phyloP scores from a whole-genome alignment of 2,329 filamentous ascomycete species.

The Pseudogymnoascus sp. region DNA sequence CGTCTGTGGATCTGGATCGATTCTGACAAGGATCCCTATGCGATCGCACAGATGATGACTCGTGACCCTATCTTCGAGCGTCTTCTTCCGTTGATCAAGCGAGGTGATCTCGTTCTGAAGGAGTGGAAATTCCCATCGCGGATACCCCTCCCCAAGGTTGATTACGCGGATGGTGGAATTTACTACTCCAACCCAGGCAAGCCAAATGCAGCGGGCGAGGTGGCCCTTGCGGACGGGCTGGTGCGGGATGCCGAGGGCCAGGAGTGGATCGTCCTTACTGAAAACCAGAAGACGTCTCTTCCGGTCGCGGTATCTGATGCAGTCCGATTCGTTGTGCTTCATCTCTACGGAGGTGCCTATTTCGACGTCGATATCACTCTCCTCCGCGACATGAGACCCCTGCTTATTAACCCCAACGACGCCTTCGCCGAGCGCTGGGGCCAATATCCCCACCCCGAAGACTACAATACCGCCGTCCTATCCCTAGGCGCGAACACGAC shows the following conservation, averaged over 20 bases:
- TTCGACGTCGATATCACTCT: constrained; percentile 50
- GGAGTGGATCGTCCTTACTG: constrained; percentile 45
- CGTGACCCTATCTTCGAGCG: constrained; percentile 44
- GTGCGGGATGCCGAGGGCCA: constrained; percentile 41
- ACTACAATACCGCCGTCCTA: constrained; percentile 51
- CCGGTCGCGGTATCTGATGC: constrained; percentile 49
- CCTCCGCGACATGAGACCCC: constrained; percentile 46
- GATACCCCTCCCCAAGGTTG: constrained; percentile 42
- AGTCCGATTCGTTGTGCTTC: constrained; percentile 46
- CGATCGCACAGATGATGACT: constrained; percentile 42
- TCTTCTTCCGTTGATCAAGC: constrained; percentile 44
- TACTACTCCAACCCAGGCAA: constrained; percentile 41
- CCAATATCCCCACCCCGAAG: constrained; percentile 42
- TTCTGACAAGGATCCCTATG: constrained; percentile 41
- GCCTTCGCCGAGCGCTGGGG: constrained; percentile 49
- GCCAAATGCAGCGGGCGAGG: constrained; percentile 29
- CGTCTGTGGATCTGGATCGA: constrained; percentile 47
- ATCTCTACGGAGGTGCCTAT: constrained; percentile 45
- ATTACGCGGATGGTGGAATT: constrained; percentile 40
- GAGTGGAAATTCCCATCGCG: constrained; percentile 46
- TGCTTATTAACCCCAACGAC: constrained; percentile 39
- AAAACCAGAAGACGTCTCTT: constrained; percentile 50
- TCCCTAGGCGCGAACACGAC: constrained; percentile 47
- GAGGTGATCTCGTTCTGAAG: constrained; percentile 44
- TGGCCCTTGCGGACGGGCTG: constrained; percentile 42